A percentile compares a stretch with the other conserved stretches of the same genome.
Conservation (phyloP, 2,329 filamentous ascomycete genomes). For the Pseudogymnoascus sp. region DNA sequence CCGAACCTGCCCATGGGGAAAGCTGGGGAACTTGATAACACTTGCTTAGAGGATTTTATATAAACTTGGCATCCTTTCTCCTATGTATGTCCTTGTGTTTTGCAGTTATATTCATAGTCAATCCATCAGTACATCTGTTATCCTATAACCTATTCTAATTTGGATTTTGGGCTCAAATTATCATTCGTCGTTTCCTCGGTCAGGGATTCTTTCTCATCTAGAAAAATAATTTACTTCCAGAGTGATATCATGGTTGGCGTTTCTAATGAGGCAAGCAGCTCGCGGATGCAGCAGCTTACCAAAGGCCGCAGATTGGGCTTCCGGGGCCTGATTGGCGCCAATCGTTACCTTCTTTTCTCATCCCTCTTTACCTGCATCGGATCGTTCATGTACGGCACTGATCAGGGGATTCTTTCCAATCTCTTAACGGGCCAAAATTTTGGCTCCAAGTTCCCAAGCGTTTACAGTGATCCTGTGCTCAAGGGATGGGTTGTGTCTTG, state of each 20-base stretch:
- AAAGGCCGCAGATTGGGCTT: constrained; percentile 2
- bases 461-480: constrained; percentile 35
- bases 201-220: neutral
- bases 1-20: neutral
- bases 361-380: constrained; percentile 30
- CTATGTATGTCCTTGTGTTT: neutral
- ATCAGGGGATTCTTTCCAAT: constrained; percentile 36
- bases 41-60: neutral
- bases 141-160: neutral
- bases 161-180: neutral
- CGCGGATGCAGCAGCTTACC: constrained; percentile 9
- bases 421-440: constrained; percentile 36
- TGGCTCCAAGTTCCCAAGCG: constrained; percentile 28
- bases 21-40: neutral
- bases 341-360: neutral
- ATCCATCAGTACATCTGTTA: neutral
- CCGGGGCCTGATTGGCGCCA: constrained; percentile 1
- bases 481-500: constrained; percentile 42
- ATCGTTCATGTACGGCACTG: constrained; percentile 35
- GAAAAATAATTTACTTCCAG: neutral
- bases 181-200: neutral
- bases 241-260: constrained; percentile 1
- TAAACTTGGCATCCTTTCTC: neutral
- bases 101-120: neutral
- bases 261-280: neutral